Evolutionary conservation across 2,329 filamentous ascomycete genomes (phyloP), one percentile per base, ranked within the genome.

Genomic region (Thermomyces lanuginosus): DNA sequence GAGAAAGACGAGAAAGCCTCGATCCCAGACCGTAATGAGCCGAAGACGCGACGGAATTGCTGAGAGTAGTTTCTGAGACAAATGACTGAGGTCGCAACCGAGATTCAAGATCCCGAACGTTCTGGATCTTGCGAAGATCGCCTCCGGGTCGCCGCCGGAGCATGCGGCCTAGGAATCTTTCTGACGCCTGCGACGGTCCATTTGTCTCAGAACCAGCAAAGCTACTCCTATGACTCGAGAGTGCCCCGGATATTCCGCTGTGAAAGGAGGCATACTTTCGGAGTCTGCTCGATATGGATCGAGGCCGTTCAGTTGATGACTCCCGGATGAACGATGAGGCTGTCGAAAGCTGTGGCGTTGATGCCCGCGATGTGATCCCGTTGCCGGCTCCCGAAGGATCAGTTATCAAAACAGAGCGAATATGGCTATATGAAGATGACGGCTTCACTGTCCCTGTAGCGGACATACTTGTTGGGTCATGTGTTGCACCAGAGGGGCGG

Each of bases 121-220:
- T 75, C 10, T 64, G 65, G 19, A 69, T 75, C 9, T 72, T 75
- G 35, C 75, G 67, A 24, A 89, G 53, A 46, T 86, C 72, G 17
- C 80, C 78, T 24, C 79, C 80, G 5, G 78, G 80, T 8, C 74
- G 65, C 44, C 80, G 63, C 33, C 80, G 66, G 34, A 89, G 61
- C 21, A 75, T 61, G 22, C 73, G 67, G 5, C 45, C 48, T 8
- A 37, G 39, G 15, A 45, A 38, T 32, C 42, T 43, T 21, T 42
- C 34, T 19, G 32, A 31, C 22, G 45, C 35, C 30, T 40, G 27
- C 9, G 27, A 23, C 24, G 37, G 31, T 10, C 30, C 36, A 13
- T 36, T 39, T 4, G 46, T 46, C 16, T 36, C 38, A 26, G 43
- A 35, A 17, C 41, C 40, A 9, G 43, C 42, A 23, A 48, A 42